Base-by-base conservation (phyloP, 805 yeast species). In the Metschnikowia matae region DNA sequence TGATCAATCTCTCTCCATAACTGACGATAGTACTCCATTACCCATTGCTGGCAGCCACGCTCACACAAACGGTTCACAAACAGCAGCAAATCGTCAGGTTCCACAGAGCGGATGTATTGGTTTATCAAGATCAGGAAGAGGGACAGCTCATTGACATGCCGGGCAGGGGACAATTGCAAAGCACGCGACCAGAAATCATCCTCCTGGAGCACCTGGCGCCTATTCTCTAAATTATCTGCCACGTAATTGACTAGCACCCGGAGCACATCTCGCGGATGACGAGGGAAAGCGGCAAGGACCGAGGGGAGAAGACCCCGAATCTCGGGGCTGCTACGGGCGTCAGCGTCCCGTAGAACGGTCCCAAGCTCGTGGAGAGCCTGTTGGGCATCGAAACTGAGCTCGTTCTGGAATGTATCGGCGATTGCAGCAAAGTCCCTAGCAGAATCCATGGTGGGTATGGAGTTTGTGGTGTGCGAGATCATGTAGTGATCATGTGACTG, bases 191-290 rank as follows among this genome's bases (percentile, higher is more conserved):
- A 57, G 44, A 57, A 54, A 18, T 31, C 44, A 26, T 44, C 53
- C n/a, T 48, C 23, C 10, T 44, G 18, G 21, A 51, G 38, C 39
- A 50, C 33, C 21, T 26, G 48, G 3, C 33, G 34, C 13, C 67
- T 33, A 51, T 63, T 64, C 11, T 51, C 55, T 32, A 56, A 71
- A 50, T 62, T 69, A 53, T 68, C 69, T 3, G 78, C 77, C 29
- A 65, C 51, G 44, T 63, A 58, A 44, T 73, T 73, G 50, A 73
- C 60, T 18, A 70, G 52, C 2, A 64, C 69, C 42, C 76, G 51
- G 17, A 68, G 54, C 2, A 54, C 54, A 21, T 66, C 66, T 10
- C 54, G 49, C 4, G 55, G 50, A 10, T 35, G 45, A 13, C 50
- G 48, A 20, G 55, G 23, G 36, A 34, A 42, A 13, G 44, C 40